Percentiles rank a stretch among this genome's conserved stretches.
Conservation (phyloP, 2,329 filamentous ascomycete species). For the Stemphylium lycopersici region DNA sequence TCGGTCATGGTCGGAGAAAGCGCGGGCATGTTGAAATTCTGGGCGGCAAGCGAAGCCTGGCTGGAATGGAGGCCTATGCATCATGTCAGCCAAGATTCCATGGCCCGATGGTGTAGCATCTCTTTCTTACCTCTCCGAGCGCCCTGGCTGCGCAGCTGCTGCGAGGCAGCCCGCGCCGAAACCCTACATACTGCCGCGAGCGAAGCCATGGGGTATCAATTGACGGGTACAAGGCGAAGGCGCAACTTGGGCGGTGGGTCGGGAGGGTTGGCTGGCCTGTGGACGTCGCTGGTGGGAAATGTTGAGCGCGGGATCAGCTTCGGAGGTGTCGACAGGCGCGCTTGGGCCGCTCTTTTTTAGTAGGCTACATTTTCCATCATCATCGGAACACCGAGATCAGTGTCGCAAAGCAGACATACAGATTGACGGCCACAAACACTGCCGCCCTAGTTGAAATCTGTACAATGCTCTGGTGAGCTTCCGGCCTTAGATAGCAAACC, state of each 20-base stretch:
- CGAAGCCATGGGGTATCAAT: slow-evolving; percentile 64
- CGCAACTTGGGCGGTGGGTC: slow-evolving; percentile 13
- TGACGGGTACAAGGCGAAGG: slow-evolving; percentile 25
- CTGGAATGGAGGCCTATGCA: slow-evolving; percentile 68
- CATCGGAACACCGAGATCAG: not conserved
- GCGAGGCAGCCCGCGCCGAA: slow-evolving; percentile 65
- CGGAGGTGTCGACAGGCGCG: slow-evolving; percentile 21
- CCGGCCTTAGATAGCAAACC: not conserved
- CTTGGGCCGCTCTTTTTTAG: slow-evolving; percentile 22
- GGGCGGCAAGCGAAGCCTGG: slow-evolving; percentile 70
- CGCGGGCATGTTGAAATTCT: slow-evolving; percentile 90
- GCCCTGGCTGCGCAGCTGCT: slow-evolving; percentile 60
- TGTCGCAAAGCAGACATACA: not conserved
- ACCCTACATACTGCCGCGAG: slow-evolving; percentile 68
- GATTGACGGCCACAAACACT: not conserved
- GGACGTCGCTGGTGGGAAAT: slow-evolving; percentile 32
- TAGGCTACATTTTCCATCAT: slow-evolving; percentile 20
- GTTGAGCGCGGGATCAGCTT: slow-evolving; percentile 41
- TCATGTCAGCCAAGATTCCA: slow-evolving; percentile 25
- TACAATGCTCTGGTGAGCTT: slow-evolving; percentile 1
- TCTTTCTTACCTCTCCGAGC: slow-evolving; percentile 62
- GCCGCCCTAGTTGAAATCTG: not conserved
- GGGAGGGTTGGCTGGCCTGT: slow-evolving; percentile 20
- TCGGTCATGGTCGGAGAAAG: slow-evolving; percentile 94
- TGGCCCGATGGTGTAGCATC: slow-evolving; percentile 10